phyloP scores from a whole-genome alignment of 2,329 filamentous ascomycete genomes.

The Ambrosiella xylebori region DNA sequence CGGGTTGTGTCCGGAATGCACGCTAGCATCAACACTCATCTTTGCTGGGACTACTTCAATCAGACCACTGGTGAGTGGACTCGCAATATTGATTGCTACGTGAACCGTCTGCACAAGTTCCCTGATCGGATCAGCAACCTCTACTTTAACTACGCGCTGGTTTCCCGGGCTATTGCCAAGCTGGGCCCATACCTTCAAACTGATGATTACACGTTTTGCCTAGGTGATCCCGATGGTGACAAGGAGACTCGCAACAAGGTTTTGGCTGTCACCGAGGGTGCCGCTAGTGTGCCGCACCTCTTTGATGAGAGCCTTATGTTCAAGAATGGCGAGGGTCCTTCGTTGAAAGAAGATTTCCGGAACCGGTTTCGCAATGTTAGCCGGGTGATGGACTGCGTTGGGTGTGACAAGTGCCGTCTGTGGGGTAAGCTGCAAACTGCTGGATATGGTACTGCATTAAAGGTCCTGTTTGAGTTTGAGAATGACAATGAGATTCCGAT shows the following conservation, averaged over 20 bases:
- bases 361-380: conserved; percentile 95
- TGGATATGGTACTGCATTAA: conserved; percentile 85
- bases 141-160: conserved; percentile 97
- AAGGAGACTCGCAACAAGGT: conserved; percentile 65
- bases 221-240: conserved; percentile 68
- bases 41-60: conserved; percentile 93
- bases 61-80: conserved; percentile 88
- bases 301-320: conserved; percentile 97
- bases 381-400: conserved; percentile 94
- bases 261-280: conserved; percentile 52
- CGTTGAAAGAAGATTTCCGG: conserved; percentile 89
- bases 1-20: conserved; percentile 94
- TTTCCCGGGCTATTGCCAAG: conserved; percentile 82
- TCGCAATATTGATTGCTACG: conserved; percentile 80
- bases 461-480: conserved; percentile 90
- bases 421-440: conserved; percentile 96
- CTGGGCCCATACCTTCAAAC: conserved; percentile 58
- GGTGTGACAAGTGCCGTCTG: conserved; percentile 93
- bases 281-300: conserved; percentile 56
- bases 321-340: conserved; percentile 55
- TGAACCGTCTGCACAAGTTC: conserved; percentile 61
- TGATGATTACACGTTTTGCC: conserved; percentile 72
- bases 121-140: conserved; percentile 91
- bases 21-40: conserved; percentile 85
- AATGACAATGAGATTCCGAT: conserved; percentile 45